Evolutionary conservation across 768 basidiomycete species (phyloP).

Genomic region (Agaricus blazei): DNA sequence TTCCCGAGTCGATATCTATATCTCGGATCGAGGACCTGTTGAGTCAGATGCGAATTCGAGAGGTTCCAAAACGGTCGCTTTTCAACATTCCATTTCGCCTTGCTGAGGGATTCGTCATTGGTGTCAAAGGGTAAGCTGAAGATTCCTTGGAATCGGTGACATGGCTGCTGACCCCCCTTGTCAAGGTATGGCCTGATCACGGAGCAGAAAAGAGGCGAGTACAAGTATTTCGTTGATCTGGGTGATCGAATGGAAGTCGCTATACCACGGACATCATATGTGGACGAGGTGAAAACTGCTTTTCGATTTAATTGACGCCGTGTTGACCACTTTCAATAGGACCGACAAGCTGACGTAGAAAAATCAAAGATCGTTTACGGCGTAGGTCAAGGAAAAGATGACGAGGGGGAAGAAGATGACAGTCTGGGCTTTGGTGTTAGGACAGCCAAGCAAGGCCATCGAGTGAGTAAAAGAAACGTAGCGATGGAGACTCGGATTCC

Average conservation of each 20-base stretch:
- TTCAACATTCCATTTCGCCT: constrained; percentile 82
- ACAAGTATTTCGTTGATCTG: constrained; percentile 79
- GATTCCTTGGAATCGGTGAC: neutral
- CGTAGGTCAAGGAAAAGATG: constrained; percentile 33
- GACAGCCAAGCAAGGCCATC: constrained; percentile 43
- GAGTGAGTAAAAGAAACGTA: constrained; percentile 32
- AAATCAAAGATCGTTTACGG: constrained; percentile 43
- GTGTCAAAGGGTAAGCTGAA: constrained; percentile 68
- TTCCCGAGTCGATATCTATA: constrained; percentile 71
- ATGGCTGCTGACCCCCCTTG: neutral
- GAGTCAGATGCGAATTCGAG: constrained; percentile 74
- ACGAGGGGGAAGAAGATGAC: constrained; percentile 33
- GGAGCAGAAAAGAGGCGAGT: constrained; percentile 78
- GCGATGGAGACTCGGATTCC: constrained; percentile 2
- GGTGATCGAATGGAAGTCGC: constrained; percentile 79
- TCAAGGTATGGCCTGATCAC: constrained; percentile 82
- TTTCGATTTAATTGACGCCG: neutral
- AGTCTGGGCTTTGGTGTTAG: constrained; percentile 25
- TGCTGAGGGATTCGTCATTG: constrained; percentile 68
- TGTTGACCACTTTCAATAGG: constrained; percentile 20
- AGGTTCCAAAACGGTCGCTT: constrained; percentile 76
- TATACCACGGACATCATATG: constrained; percentile 60
- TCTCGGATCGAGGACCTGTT: constrained; percentile 75
- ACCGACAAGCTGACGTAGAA: constrained; percentile 40
- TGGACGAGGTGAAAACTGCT: constrained; percentile 57